Evolutionary conservation across 768 basidiomycete species (phyloP).

Genomic region (Inosperma sp.): DNA sequence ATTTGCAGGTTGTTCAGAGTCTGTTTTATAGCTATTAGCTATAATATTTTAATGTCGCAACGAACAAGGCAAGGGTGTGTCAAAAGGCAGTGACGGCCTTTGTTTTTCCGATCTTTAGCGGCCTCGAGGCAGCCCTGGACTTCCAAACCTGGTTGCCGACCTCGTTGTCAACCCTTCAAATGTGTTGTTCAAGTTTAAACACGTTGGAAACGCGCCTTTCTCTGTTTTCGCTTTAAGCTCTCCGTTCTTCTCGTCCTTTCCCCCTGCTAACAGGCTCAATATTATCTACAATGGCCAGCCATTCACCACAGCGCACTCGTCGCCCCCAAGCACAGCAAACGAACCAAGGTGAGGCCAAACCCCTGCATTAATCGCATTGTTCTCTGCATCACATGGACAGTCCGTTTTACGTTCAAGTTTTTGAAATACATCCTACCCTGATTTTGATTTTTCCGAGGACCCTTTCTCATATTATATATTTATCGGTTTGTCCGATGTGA

Average conservation of each 20-base stretch:
- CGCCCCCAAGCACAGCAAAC: conserved; percentile 46
- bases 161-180: conserved; percentile 47
- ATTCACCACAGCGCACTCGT: conserved; percentile 55
- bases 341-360: conserved; percentile 44
- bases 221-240: conserved; percentile 18
- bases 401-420: conserved; percentile 13
- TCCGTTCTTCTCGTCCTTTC: conserved; percentile 16
- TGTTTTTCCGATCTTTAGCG: conserved; percentile 16
- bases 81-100: too few species aligned
- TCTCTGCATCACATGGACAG: conserved; percentile 20
- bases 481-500: conserved; percentile 7
- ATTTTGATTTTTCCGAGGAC: neutral
- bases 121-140: conserved; percentile 33
- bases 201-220: conserved; percentile 66
- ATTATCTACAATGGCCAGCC: conserved; percentile 49
- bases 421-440: conserved; percentile 3
- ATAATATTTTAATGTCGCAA: too few species aligned
- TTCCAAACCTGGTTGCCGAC: conserved; percentile 57
- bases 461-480: conserved; percentile 6
- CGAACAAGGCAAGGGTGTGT: too few species aligned
- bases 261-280: conserved; percentile 26
- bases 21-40: too few species aligned
- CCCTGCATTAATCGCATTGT: conserved; percentile 14
- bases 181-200: conserved; percentile 41
- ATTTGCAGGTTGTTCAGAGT: too few species aligned